A percentile compares a stretch with the other conserved stretches of the same genome.
These are phyloP conservation scores for Maudiozyma barnettii DNA, from an alignment of 805 yeast genomes.

Conservation along the genomic window DNA sequence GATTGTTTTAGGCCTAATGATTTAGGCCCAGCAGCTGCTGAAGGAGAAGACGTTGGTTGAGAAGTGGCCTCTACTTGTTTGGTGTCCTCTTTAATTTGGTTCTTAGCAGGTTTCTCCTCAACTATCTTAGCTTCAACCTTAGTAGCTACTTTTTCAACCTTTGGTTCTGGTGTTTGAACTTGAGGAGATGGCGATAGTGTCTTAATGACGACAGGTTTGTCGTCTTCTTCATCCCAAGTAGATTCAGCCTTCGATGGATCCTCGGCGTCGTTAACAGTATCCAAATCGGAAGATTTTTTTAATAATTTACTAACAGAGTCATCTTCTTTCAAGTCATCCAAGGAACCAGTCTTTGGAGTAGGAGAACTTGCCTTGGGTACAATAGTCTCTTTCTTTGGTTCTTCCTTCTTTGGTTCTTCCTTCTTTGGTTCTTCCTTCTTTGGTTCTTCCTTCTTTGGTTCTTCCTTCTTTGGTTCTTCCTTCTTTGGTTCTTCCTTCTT, in stretches of 20 bases:
- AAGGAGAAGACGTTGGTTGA: slow-evolving; percentile 1
- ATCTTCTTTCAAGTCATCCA: slow-evolving; percentile 21
- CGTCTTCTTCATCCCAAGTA: slow-evolving; percentile 29
- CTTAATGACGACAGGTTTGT: slow-evolving; percentile 10
- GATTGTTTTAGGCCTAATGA: slow-evolving; percentile 64
- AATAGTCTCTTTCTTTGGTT: slow-evolving; percentile 5
- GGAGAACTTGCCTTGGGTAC: slow-evolving; percentile 3
- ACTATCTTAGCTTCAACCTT: slow-evolving; percentile 14
- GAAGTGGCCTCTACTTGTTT: slow-evolving; percentile 8
- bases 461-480: not conserved
- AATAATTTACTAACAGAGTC: slow-evolving; percentile 23
- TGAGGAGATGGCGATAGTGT: not conserved
- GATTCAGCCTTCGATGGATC: slow-evolving; percentile 28
- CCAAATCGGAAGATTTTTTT: slow-evolving; percentile 23
- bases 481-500: not conserved
- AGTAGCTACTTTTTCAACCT: slow-evolving; percentile 5
- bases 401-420: slow-evolving; percentile 8
- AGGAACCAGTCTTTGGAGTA: slow-evolving; percentile 7
- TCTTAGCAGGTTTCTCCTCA: slow-evolving; percentile 5
- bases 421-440: not conserved
- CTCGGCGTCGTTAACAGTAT: slow-evolving; percentile 26
- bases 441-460: not conserved
- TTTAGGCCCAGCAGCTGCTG: slow-evolving; percentile 14
- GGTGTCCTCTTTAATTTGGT: slow-evolving; percentile 4
- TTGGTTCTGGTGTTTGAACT: slow-evolving; percentile 3